phyloP scores from a whole-genome alignment of 1,284 basidiomycete species.

The Malassezia equina region DNA sequence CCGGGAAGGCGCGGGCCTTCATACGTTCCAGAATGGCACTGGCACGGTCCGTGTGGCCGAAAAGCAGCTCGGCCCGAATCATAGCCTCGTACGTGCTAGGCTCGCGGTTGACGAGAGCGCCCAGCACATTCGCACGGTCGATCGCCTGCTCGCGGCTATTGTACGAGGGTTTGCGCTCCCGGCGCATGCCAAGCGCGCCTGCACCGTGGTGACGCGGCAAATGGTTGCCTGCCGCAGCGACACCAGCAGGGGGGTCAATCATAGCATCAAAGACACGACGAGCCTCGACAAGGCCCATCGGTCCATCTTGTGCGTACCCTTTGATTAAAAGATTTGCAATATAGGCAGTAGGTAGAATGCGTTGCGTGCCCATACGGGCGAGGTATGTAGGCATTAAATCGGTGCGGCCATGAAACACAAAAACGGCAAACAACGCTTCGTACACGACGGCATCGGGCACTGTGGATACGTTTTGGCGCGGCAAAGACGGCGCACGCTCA shows the following conservation, averaged over 20 bases:
- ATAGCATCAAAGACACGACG: constrained; percentile 67
- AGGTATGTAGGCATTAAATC: constrained; percentile 69
- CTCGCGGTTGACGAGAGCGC: constrained; percentile 73
- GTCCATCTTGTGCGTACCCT: constrained; percentile 59
- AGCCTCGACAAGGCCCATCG: constrained; percentile 51
- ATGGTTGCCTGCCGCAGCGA: constrained; percentile 83
- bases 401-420: constrained; percentile 66
- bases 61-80: constrained; percentile 79
- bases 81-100: constrained; percentile 82
- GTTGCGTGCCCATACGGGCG: constrained; percentile 57
- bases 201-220: constrained; percentile 51
- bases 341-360: constrained; percentile 85
- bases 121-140: constrained; percentile 17
- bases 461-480: constrained; percentile 23
- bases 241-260: constrained; percentile 70
- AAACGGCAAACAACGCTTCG: constrained; percentile 79
- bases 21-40: constrained; percentile 64
- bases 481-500: constrained; percentile 48
- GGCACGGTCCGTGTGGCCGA: constrained; percentile 64
- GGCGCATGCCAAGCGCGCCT: constrained; percentile 48
- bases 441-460: constrained; percentile 75
- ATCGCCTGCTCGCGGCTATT: neutral
- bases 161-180: constrained; percentile 38
- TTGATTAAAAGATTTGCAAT: constrained; percentile 86
- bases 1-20: constrained; percentile 56